phyloP scores from a whole-genome alignment of 2,329 filamentous ascomycete species.

The Colletotrichum tamarilloi region DNA sequence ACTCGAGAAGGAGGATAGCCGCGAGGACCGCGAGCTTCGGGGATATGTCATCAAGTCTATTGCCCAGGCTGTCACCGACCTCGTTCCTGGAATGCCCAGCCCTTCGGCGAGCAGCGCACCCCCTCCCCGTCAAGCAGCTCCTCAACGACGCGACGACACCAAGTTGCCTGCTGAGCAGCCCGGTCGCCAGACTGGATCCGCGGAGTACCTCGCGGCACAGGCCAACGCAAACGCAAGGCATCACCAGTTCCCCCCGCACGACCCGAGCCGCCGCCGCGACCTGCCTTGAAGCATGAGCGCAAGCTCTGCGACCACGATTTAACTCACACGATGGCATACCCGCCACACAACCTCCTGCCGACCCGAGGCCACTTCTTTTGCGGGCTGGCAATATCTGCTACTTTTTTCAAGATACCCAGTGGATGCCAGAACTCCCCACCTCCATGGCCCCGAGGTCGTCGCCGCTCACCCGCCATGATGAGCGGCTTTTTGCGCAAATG shows the following conservation, averaged over 20 bases:
- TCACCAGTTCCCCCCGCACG: slow-evolving; percentile 54
- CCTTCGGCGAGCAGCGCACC: slow-evolving; percentile 38
- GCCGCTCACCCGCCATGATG: slow-evolving; percentile 13
- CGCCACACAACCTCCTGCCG: not conserved
- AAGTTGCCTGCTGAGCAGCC: slow-evolving; percentile 72
- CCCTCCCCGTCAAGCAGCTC: slow-evolving; percentile 38
- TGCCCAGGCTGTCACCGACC: slow-evolving; percentile 76
- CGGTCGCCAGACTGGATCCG: slow-evolving; percentile 60
- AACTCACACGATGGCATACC: not conserved
- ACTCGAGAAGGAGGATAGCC: slow-evolving; percentile 82
- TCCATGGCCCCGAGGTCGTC: slow-evolving; percentile 24
- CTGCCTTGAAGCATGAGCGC: slow-evolving; percentile 43
- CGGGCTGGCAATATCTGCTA: slow-evolving; percentile 27
- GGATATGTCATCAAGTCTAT: slow-evolving; percentile 80
- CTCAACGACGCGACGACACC: slow-evolving; percentile 60
- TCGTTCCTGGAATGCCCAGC: slow-evolving; percentile 63
- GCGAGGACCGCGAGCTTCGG: slow-evolving; percentile 80
- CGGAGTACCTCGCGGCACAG: slow-evolving; percentile 62
- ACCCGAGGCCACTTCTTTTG: slow-evolving; percentile 26
- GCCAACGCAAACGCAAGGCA: slow-evolving; percentile 55
- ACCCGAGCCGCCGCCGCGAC: slow-evolving; percentile 55
- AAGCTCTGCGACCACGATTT: not conserved
- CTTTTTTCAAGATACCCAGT: slow-evolving; percentile 36
- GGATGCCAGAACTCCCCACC: slow-evolving; percentile 14
- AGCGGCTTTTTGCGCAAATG: slow-evolving; percentile 19